A percentile compares a stretch with the other conserved stretches of the same genome.
Evolutionary conservation across 225 moss, liverwort and hornwort genomes (phyloP).

Genomic region (Physcomitrellopsis africana): DNA sequence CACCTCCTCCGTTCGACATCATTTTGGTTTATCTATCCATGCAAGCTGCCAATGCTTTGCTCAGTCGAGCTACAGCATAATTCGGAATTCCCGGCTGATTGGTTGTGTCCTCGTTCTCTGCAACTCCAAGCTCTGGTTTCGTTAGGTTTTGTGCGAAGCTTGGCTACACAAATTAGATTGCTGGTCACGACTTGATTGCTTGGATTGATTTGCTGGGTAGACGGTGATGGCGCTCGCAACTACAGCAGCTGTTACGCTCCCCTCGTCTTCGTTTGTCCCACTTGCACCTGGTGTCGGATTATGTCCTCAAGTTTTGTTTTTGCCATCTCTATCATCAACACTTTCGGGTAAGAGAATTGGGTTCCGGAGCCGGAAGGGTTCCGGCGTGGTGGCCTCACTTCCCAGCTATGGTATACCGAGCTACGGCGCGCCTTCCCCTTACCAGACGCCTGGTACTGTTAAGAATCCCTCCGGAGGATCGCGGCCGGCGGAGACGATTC

Average conservation of each 20-base stretch:
- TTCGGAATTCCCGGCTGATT: too few species aligned
- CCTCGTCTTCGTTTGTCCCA: neutral
- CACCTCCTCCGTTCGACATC: too few species aligned
- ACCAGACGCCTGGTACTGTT: slow-evolving; percentile 36
- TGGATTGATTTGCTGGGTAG: neutral
- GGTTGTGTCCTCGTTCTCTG: too few species aligned
- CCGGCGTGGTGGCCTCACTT: neutral
- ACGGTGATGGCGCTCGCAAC: slow-evolving; percentile 32
- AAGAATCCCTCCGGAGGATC: neutral
- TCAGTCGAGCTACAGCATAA: too few species aligned
- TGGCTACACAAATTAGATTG: too few species aligned
- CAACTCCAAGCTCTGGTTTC: too few species aligned
- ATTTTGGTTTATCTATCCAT: too few species aligned
- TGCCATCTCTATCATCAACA: slow-evolving; percentile 6
- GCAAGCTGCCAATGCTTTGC: too few species aligned
- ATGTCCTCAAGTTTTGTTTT: neutral
- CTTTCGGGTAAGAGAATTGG: neutral
- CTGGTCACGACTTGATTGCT: too few species aligned
- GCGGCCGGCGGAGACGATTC: slow-evolving; percentile 33
- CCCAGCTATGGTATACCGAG: slow-evolving; percentile 46
- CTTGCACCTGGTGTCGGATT: neutral
- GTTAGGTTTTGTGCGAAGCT: too few species aligned
- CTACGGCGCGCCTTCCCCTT: slow-evolving; percentile 47
- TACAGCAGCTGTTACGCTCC: neutral
- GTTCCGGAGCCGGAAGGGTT: neutral